These are phyloP conservation scores for Zymoseptoria brevis DNA, from an alignment of 2,329 filamentous ascomycete species.

Conservation along the genomic window DNA sequence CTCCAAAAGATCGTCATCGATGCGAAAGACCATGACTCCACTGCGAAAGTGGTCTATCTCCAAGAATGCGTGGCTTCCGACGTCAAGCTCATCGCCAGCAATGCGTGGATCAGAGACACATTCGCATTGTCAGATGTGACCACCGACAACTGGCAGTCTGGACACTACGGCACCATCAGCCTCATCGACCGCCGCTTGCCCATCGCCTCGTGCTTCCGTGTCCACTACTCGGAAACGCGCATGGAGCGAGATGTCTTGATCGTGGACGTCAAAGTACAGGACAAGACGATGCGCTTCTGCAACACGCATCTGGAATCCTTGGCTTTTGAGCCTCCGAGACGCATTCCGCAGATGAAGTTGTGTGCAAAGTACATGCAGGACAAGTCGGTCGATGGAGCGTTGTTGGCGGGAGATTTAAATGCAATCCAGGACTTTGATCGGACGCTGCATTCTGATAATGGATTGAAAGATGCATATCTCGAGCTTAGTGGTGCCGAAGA, in stretches of 20 bases:
- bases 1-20: conserved; percentile 28
- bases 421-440: conserved; percentile 49
- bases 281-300: conserved; percentile 41
- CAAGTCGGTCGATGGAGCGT: conserved; percentile 32
- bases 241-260: conserved; percentile 51
- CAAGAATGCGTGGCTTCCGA: conserved; percentile 47
- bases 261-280: conserved; percentile 39
- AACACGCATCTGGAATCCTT: conserved; percentile 53
- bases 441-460: conserved; percentile 41
- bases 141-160: conserved; percentile 37
- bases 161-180: conserved; percentile 46
- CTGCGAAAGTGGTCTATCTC: conserved; percentile 41
- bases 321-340: conserved; percentile 39
- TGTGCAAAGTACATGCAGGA: conserved; percentile 39
- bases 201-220: conserved; percentile 42
- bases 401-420: conserved; percentile 51
- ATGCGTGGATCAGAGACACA: conserved; percentile 40
- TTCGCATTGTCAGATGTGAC: conserved; percentile 46
- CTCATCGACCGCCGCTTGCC: conserved; percentile 43
- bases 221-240: conserved; percentile 40
- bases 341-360: conserved; percentile 42
- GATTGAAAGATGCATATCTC: conserved; percentile 47
- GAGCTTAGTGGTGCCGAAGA: conserved; percentile 45
- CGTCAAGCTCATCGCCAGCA: conserved; percentile 36
- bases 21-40: conserved; percentile 6